Evolutionary conservation across 164 flowering plant genomes (phyloP), one percentile per base, ranked within the genome.

Genomic region (Nymphaea thermarum): DNA sequence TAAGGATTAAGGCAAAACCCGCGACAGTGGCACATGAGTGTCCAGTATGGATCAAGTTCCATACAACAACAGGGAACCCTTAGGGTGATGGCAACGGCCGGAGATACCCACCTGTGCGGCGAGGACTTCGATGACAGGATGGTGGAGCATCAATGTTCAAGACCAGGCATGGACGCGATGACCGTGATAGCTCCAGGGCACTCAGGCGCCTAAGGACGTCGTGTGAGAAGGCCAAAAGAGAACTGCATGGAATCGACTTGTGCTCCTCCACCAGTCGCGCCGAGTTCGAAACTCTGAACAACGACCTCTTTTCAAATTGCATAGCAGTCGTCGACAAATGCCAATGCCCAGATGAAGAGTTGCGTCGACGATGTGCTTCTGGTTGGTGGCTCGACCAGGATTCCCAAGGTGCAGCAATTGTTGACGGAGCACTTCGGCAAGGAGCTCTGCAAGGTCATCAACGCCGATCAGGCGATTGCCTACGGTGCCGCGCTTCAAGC

Each of bases 391-490:
- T 82, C 85, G 0, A 83, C 89, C 1, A 70, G 87, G 59, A 83
- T 85, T 66, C 87, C 84, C 5, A 82, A 77, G 71, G 85, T 85
- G 1, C 86, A 83, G 71, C 80, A 76, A 44, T 67, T 83, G 44
- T 73, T 85, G 76, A 82, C 82, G 70, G 87, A 85, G 64, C 80
- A 82, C 76, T 85, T 82, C 73, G 81, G 85, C 15, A 81, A 81
- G 74, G 87, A 83, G 76, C 84, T 83, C 2, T 83, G 87, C 80
- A 83, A 82, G 77, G 83, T 85, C 74, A 82, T 84, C 65, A 82
- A 84, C 77, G 85, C 87, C 11, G 87, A 84, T 55, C 85, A 85
- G 69, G 88, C 88, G 14, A 86, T 85, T 51, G 88, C 88, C 6
- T 80, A 81, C 63, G 88, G 88, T 55, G 88, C 88, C 64, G 86